Evolutionary conservation across 805 yeast genomes (phyloP).

Genomic region (Ogataea ramenticola): DNA sequence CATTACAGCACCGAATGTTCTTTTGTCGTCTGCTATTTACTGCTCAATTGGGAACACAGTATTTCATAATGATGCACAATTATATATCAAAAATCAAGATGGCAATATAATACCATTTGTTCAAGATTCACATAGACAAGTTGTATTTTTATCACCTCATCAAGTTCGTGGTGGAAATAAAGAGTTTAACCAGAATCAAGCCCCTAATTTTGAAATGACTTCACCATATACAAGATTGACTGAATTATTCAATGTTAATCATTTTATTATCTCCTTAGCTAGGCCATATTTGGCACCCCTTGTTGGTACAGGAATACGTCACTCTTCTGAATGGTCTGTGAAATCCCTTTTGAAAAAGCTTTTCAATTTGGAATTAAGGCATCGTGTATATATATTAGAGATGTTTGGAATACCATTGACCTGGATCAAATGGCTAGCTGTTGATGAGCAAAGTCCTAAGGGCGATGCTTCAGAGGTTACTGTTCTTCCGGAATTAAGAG

Average conservation of each 20-base stretch:
- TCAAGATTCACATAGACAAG: neutral
- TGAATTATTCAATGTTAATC: conserved; percentile 91
- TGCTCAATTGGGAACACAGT: conserved; percentile 78
- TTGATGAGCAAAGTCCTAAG: conserved; percentile 82
- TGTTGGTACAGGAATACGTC: conserved; percentile 74
- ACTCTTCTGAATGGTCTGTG: conserved; percentile 31
- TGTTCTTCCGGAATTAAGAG: conserved; percentile 79
- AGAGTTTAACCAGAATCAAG: neutral
- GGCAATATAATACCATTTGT: conserved; percentile 29
- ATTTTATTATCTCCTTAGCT: conserved; percentile 84
- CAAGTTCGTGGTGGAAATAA: conserved; percentile 15
- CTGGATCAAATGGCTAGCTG: conserved; percentile 63
- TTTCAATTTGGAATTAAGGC: conserved; percentile 72
- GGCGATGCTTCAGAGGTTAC: conserved; percentile 74
- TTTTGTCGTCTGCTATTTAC: conserved; percentile 82
- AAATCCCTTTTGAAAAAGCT: conserved; percentile 37
- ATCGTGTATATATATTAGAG: conserved; percentile 74
- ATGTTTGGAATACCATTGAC: conserved; percentile 69
- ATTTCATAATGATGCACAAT: conserved; percentile 52
- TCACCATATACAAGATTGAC: conserved; percentile 84
- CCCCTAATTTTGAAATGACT: conserved; percentile 14
- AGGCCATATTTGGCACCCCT: conserved; percentile 92
- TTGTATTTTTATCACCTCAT: conserved; percentile 35
- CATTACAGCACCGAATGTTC: conserved; percentile 87
- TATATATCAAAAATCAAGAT: conserved; percentile 49